These are phyloP conservation scores for Ilex paraguariensis DNA, from an alignment of 305 asterid species.

Conservation along the genomic window DNA sequence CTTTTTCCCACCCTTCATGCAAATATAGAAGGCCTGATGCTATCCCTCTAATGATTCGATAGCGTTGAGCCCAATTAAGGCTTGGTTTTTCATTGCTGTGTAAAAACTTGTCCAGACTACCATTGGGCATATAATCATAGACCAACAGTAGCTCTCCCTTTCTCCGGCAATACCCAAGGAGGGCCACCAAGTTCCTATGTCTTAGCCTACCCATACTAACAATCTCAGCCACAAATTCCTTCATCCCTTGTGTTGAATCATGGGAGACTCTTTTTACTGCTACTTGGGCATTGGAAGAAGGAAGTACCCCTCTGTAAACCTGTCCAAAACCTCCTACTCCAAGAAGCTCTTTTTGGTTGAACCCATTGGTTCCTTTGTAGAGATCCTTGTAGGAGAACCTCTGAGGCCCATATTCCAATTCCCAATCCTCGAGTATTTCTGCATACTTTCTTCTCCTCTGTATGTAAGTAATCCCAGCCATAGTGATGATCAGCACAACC, in stretches of 20 bases:
- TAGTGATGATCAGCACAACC: too few relatives aligned
- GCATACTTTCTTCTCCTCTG: constrained; percentile 22
- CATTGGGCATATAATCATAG: background rate
- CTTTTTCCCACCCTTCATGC: background rate
- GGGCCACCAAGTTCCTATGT: background rate
- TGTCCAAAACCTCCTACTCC: constrained; percentile 56
- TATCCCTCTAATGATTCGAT: background rate
- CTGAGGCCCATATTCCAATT: constrained; percentile 40
- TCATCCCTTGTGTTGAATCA: background rate
- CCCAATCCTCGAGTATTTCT: constrained; percentile 52
- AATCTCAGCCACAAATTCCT: background rate
- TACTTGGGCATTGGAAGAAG: constrained; percentile 5
- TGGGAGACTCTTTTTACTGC: background rate
- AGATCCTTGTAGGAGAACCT: constrained; percentile 29
- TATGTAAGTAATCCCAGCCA: background rate
- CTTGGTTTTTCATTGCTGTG: background rate
- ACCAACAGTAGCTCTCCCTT: background rate
- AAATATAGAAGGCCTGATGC: background rate
- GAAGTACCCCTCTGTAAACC: constrained; percentile 47
- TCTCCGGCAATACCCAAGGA: background rate
- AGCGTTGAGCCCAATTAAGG: background rate
- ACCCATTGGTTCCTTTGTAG: constrained; percentile 44
- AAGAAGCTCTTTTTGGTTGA: constrained; percentile 35
- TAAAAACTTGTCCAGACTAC: background rate
- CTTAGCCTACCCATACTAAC: background rate